Percentiles rank a stretch among this genome's conserved stretches.
These are phyloP conservation scores for Dichotomopilus funicola DNA, from an alignment of 2,329 filamentous ascomycete species.

Conservation along the genomic window DNA sequence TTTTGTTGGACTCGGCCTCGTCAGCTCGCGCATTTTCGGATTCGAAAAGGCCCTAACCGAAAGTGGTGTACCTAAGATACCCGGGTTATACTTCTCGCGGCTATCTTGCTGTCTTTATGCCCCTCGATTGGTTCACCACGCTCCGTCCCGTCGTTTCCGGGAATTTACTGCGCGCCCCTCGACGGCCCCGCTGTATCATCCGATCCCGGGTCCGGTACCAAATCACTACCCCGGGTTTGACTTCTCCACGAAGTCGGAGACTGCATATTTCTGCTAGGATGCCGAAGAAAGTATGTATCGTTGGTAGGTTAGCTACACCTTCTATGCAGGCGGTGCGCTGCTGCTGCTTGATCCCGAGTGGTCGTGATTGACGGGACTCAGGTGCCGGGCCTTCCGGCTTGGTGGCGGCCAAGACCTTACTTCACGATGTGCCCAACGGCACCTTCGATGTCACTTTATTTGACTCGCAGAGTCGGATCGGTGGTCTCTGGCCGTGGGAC, in stretches of 20 bases:
- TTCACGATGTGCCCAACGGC: slow-evolving; percentile 48
- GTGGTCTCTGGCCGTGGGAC: slow-evolving; percentile 67
- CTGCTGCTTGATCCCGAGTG: no score
- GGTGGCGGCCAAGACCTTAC: slow-evolving; percentile 65
- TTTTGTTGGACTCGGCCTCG: no score
- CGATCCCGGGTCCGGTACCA: slow-evolving; percentile 5
- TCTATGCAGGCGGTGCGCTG: background rate
- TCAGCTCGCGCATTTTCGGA: no score
- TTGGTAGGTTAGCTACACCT: slow-evolving; percentile 33
- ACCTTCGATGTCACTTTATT: slow-evolving; percentile 64
- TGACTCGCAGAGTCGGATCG: slow-evolving; percentile 58
- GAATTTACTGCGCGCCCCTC: background rate
- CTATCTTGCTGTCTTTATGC: background rate
- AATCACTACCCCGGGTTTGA: background rate
- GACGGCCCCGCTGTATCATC: slow-evolving; percentile 11
- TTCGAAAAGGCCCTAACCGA: no score
- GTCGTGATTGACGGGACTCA: slow-evolving; percentile 27
- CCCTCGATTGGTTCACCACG: background rate
- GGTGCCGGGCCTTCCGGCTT: slow-evolving; percentile 64
- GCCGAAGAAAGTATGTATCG: slow-evolving; percentile 46
- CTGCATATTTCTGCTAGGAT: slow-evolving; percentile 22
- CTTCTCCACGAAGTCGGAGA: background rate
- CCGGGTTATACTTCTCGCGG: no score
- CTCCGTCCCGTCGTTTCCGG: background rate
- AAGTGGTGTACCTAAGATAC: no score